These are phyloP conservation scores for Odontarrhena argentea DNA, from an alignment of 345 rosid genomes.

Conservation along the genomic window DNA sequence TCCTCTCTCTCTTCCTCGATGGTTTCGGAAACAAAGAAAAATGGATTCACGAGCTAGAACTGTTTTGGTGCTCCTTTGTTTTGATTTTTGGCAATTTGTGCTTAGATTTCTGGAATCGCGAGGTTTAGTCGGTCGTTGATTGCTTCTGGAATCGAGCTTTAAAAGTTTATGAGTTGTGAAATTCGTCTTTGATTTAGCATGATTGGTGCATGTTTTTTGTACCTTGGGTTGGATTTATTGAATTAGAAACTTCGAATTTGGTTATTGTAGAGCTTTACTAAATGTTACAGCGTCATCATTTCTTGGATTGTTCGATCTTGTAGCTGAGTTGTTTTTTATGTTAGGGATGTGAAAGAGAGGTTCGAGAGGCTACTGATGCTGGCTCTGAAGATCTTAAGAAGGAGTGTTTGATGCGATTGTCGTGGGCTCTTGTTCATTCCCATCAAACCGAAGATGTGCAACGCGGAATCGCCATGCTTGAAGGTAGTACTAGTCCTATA, in stretches of 20 bases:
- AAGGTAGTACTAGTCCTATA: slow-evolving; percentile 43
- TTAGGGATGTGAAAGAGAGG: slow-evolving; percentile 90
- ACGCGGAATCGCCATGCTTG: slow-evolving; percentile 86
- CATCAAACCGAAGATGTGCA: slow-evolving; percentile 69
- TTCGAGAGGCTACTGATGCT: slow-evolving; percentile 54
- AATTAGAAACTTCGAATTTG: not conserved
- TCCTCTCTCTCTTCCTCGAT: not conserved
- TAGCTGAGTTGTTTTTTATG: slow-evolving; percentile 9
- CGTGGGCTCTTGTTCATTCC: slow-evolving; percentile 94
- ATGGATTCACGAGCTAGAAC: slow-evolving; percentile 6
- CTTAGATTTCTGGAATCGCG: slow-evolving; percentile 12
- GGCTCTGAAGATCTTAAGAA: slow-evolving; percentile 55
- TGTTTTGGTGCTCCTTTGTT: not conserved
- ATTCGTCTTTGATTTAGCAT: not conserved
- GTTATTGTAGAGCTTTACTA: not conserved
- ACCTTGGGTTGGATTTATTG: slow-evolving; percentile 1
- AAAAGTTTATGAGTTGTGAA: not conserved
- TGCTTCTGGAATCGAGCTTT: not conserved
- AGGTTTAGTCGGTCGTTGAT: not conserved
- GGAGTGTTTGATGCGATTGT: slow-evolving; percentile 74
- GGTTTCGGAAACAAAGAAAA: not conserved
- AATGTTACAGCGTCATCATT: not conserved
- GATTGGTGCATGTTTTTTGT: not conserved
- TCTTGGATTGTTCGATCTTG: not conserved
- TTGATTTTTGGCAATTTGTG: not conserved